phyloP scores from a whole-genome alignment of 495 filamentous ascomycete species.

The Penicillium turbatum region DNA sequence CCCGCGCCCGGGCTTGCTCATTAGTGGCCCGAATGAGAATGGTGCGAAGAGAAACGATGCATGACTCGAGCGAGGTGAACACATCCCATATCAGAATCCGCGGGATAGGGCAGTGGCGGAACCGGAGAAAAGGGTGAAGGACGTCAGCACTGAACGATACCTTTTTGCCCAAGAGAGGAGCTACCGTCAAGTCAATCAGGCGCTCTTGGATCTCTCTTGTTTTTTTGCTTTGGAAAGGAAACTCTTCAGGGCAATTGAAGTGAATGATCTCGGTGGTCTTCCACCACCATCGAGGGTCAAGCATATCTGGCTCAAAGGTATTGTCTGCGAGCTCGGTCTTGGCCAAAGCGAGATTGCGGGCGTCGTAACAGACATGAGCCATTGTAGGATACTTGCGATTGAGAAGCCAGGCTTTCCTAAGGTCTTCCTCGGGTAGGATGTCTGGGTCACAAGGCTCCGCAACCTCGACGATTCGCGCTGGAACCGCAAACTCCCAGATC shows the following conservation, averaged over 20 bases:
- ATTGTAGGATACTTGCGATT: neutral
- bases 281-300: neutral
- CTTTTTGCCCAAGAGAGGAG: neutral
- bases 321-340: neutral
- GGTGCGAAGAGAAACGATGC: neutral
- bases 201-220: neutral
- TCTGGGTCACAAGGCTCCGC: neutral
- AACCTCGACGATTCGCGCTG: neutral
- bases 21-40: neutral
- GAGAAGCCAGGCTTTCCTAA: neutral
- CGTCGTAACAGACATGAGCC: neutral
- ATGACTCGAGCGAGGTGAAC: neutral
- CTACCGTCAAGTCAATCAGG: neutral
- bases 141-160: neutral
- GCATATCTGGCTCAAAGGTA: neutral
- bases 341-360: neutral
- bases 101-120: neutral
- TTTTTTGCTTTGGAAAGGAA: neutral
- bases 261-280: neutral
- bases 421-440: neutral
- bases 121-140: constrained; percentile 1
- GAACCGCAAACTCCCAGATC: neutral
- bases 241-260: neutral
- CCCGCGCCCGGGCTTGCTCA: neutral
- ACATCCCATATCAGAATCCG: neutral